Base-by-base conservation (phyloP, 495 filamentous ascomycete species). In the Parathielavia hyrcaniae region DNA sequence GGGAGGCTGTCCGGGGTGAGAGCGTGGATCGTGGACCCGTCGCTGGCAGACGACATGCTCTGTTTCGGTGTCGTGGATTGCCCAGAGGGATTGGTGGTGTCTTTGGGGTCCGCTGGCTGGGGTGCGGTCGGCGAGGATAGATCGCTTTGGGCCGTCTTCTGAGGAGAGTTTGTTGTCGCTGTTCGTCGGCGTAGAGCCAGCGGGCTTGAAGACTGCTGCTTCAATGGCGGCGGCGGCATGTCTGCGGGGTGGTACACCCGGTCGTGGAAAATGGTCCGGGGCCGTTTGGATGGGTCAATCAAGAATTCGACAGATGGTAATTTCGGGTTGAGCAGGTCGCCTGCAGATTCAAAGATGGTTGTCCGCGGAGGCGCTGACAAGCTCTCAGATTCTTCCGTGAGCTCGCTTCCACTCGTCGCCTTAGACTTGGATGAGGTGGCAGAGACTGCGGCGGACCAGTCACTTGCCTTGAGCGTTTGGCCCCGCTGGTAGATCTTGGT, bases 201-300 rank as follows among this genome's bases (percentile, higher is more conserved):
- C 6, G 61, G 51, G 46, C 60, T 71, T 17, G 76, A 62, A 3
- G 77, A 69, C 5, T 79, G 79, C 59, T 85, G 86, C 58, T 82
- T 81, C 0, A 86, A 72, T 5, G 85, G 79, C 8, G 90, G 87
- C n/a, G 81, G 84, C 1, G 93, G 93, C 46, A 97, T 95, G 70
- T 98, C 93, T 40, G 87, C 83, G 0, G 92, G 89, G 66, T 91
- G 88, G 71, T 98, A 98, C 26, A 97, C 81, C 14, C 93, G 86
- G 69, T 97, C 93, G 73, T 98, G 93, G 73, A 97, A 97, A 58
- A 98, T 97, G 13, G 95, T 96, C 39, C 88, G 82, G 7, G 89
- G 82, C n/a, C 93, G 87, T 48, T 82, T 83, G 35, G 85, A 78
- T 14, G 92, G 91, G 55, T 96, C 84, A 55, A 88, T 78, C 36